Conservation (phyloP, 305 asterid species). For the Fraxinus xanthoxyloides region DNA sequence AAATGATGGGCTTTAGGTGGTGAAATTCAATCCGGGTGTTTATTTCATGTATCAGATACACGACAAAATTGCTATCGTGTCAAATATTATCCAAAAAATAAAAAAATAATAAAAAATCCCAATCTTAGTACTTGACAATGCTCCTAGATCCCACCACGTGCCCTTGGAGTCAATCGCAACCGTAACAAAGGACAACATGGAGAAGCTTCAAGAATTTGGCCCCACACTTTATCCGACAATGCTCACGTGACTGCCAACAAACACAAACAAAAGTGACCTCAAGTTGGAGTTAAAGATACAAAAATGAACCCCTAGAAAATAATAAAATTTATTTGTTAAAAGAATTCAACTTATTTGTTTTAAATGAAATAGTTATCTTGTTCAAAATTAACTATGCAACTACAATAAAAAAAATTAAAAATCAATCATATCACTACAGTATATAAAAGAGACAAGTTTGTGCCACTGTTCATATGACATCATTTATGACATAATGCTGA, state of each 20-base stretch:
- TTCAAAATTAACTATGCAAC: too few species aligned
- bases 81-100: neutral
- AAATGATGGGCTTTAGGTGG: neutral
- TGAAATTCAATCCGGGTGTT: neutral
- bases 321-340: too few species aligned
- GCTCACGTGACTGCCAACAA: slow-evolving; percentile 35
- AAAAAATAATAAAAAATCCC: neutral
- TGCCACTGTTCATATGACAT: too few species aligned
- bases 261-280: slow-evolving; percentile 3
- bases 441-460: too few species aligned
- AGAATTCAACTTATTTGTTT: too few species aligned
- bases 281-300: neutral
- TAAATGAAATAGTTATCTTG: too few species aligned
- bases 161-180: slow-evolving; percentile 13
- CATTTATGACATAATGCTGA: too few species aligned
- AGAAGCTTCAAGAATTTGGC: slow-evolving; percentile 39
- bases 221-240: slow-evolving; percentile 34
- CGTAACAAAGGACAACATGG: slow-evolving; percentile 24
- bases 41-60: neutral
- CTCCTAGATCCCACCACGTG: slow-evolving; percentile 47
- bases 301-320: too few species aligned
- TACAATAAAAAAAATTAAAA: too few species aligned
- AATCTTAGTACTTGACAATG: neutral
- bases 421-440: too few species aligned
- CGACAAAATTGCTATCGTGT: neutral